Conservation (phyloP, 768 basidiomycete genomes). For the Cyathus striatus region DNA sequence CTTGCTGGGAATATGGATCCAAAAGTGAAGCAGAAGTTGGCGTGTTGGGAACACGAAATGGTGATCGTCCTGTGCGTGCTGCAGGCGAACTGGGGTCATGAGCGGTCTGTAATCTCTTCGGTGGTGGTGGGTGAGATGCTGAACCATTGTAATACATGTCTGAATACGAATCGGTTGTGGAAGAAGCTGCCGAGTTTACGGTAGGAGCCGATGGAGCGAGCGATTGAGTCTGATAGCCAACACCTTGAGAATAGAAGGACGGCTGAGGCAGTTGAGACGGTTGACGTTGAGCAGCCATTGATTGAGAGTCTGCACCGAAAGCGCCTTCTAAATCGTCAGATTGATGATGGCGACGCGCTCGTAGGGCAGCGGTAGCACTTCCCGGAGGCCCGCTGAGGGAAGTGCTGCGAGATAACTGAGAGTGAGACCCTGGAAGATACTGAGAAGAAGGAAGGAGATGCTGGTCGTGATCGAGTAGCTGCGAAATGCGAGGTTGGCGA, state of each 20-base stretch:
- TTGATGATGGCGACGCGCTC: conserved; percentile 61
- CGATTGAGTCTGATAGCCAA: conserved; percentile 54
- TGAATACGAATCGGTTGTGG: conserved; percentile 40
- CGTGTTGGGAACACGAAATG: conserved; percentile 50
- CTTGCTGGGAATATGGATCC: conserved; percentile 70
- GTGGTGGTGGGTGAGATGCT: conserved; percentile 36
- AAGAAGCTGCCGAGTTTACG: conserved; percentile 27
- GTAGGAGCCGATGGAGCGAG: conserved; percentile 26
- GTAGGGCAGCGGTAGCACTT: conserved; percentile 31
- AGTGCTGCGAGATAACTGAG: conserved; percentile 59
- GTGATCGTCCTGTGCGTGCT: conserved; percentile 52
- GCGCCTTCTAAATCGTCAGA: conserved; percentile 63
- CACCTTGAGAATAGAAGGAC: conserved; percentile 54
- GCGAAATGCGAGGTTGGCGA: conserved; percentile 57
- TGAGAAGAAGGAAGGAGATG: conserved; percentile 38
- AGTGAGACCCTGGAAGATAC: conserved; percentile 47
- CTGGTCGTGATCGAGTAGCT: conserved; percentile 63
- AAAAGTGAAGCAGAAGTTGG: conserved; percentile 44
- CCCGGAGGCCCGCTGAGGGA: conserved; percentile 52
- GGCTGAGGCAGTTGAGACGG: conserved; percentile 36
- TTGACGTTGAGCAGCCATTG: conserved; percentile 29
- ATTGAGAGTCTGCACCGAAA: conserved; percentile 32
- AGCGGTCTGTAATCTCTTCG: conserved; percentile 48
- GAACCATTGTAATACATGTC: conserved; percentile 62
- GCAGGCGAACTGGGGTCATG: conserved; percentile 41